Evolutionary conservation across 1,139 yeast genomes (phyloP), one percentile per base, ranked within the genome.

Genomic region (Geotrichum candidum): DNA sequence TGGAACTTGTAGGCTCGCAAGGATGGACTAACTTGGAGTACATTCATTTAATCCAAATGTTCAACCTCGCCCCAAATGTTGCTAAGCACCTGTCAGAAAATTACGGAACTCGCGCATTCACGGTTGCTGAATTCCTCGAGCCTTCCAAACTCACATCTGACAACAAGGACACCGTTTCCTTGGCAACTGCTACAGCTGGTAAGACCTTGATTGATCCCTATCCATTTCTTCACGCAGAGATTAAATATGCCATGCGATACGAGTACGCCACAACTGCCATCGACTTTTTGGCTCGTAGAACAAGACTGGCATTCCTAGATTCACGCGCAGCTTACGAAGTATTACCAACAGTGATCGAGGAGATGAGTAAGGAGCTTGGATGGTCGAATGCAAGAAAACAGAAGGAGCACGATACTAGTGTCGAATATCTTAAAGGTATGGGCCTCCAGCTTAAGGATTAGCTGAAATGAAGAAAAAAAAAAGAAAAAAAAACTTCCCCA

Each of bases 221-320:
- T 77, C 97, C 97, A 65, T 91, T 88, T 80, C 86, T 96, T 53
- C 87, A 90, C 72, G 97, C 96, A 60, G 98, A 92, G 78, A 83
- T 92, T 76, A 82, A 85, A 71, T 92, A 91, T 77, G 87, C 92
- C 11, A 81, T 90, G 70, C 79, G 84, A 67, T 83, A 90, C 76
- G 98, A 92, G 79, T 90, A 90, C 73, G 85, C 91, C 57, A 83
- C 96, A 76, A 88, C 94, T 13, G 96, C 97, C 58, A 77, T 87
- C 64, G 98, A 92, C 76, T 91, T 92, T 81, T 81, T 92, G 67
- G 91, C 96, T 62, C 87, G 98, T 80, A 87, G 98, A 80, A 87
- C 96, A 61, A 85, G 98, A 76, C 84, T 90, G 73, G 96, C 97
- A 1, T 92, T 91, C 79, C 80, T 92, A 73, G 92, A 92, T 77